Evolutionary conservation across 306 rosid genomes (phyloP).

Genomic region (Phaseolus lunatus): DNA sequence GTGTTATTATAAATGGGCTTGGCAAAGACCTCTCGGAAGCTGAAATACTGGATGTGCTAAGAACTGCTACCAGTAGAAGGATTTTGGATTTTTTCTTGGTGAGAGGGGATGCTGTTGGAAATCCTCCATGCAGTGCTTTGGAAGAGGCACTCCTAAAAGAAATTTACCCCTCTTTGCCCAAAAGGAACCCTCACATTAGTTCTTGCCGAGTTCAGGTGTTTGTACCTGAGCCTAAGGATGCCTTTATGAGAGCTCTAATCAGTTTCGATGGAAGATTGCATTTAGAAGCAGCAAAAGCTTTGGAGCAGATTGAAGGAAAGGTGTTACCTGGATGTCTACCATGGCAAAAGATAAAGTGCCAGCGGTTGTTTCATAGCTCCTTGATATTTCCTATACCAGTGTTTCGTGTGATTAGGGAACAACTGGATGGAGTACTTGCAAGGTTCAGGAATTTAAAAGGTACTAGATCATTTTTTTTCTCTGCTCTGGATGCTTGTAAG

Average conservation of each 20-base stretch:
- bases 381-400: conserved; percentile 69
- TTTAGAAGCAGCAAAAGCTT: conserved; percentile 91
- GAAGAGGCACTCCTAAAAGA: conserved; percentile 80
- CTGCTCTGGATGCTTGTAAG: conserved; percentile 32
- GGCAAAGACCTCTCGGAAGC: conserved; percentile 69
- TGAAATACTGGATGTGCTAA: conserved; percentile 67
- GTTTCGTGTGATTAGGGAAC: conserved; percentile 64
- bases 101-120: conserved; percentile 73
- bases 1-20: conserved; percentile 61
- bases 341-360: conserved; percentile 94
- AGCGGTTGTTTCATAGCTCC: conserved; percentile 78
- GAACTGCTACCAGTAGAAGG: conserved; percentile 66
- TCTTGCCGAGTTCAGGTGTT: conserved; percentile 76
- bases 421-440: conserved; percentile 62
- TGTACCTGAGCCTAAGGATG: conserved; percentile 68
- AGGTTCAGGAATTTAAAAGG: conserved; percentile 62
- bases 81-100: conserved; percentile 75
- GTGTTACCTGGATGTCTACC: conserved; percentile 74
- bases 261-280: conserved; percentile 92
- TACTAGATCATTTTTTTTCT: conserved; percentile 45
- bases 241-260: conserved; percentile 71
- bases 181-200: conserved; percentile 53
- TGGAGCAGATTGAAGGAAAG: conserved; percentile 85
- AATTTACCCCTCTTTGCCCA: conserved; percentile 76
- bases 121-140: conserved; percentile 66